These are phyloP conservation scores for Mariannaea sp. DNA, from an alignment of 2,329 filamentous ascomycete species.

Conservation along the genomic window DNA sequence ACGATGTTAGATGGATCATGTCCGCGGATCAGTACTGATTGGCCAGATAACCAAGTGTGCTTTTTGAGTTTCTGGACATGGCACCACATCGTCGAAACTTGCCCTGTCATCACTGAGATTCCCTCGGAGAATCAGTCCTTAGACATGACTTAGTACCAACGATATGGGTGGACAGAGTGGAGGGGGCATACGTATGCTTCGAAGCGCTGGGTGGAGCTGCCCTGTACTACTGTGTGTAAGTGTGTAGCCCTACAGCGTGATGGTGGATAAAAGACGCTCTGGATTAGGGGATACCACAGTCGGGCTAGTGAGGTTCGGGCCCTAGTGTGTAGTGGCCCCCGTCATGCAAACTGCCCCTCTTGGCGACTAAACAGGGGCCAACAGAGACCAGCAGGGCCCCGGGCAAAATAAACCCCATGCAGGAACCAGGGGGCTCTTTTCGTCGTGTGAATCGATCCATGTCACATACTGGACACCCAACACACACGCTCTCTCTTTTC, in stretches of 20 bases:
- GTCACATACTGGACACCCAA: no score
- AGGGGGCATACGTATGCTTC: background rate
- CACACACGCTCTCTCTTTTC: no score
- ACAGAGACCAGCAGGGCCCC: background rate
- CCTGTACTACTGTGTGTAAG: background rate
- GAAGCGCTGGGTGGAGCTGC: no score
- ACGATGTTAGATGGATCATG: no score
- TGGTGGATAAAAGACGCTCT: background rate
- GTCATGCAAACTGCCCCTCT: background rate
- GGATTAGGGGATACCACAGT: background rate
- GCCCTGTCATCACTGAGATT: background rate
- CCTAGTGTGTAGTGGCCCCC: background rate
- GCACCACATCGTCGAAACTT: background rate
- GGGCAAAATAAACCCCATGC: background rate
- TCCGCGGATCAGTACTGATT: slow-evolving; percentile 2
- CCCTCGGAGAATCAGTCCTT: background rate
- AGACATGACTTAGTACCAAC: background rate
- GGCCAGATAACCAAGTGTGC: no score
- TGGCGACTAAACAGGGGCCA: background rate
- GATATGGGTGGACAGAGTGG: background rate
- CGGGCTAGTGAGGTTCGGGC: no score
- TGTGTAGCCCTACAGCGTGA: slow-evolving; percentile 5
- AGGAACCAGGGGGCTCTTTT: slow-evolving; percentile 7
- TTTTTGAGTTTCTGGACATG: slow-evolving; percentile 6
- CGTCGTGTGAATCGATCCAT: no score